These are phyloP conservation scores for Fusarium liriodendri DNA, from an alignment of 2,329 filamentous ascomycete genomes.

Conservation along the genomic window DNA sequence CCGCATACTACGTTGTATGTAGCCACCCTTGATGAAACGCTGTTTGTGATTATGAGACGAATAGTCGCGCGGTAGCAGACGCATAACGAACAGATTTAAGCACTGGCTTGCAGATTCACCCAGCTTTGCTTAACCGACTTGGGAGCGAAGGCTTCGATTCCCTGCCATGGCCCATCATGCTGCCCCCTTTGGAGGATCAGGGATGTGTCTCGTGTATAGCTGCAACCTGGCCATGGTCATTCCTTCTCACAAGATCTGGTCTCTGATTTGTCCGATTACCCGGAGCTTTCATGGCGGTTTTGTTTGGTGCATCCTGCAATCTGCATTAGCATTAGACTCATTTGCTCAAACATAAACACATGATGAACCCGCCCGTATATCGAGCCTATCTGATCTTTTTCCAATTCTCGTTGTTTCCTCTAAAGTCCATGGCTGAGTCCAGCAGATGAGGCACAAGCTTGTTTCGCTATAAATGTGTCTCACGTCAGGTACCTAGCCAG, in stretches of 20 bases:
- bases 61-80: background rate
- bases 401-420: background rate
- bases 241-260: constrained; percentile 5
- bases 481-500: background rate
- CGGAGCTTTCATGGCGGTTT: background rate
- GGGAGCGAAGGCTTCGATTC: constrained; percentile 18
- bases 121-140: background rate
- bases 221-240: constrained; percentile 3
- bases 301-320: constrained; percentile 23
- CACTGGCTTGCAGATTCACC: background rate
- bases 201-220: constrained; percentile 26
- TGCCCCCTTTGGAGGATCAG: constrained; percentile 18
- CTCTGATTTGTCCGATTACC: constrained; percentile 15
- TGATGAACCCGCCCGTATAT: background rate
- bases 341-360: constrained; percentile 1
- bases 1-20: background rate
- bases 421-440: background rate
- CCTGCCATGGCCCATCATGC: constrained; percentile 2
- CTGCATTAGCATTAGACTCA: constrained; percentile 2
- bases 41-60: constrained; percentile 1
- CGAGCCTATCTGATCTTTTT: background rate
- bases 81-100: background rate
- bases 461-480: background rate
- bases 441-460: background rate
- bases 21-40: background rate